Percentiles rank a stretch among this genome's conserved stretches.
Evolutionary conservation across 2,329 filamentous ascomycete genomes (phyloP).

Genomic region (Arthrinium phaeospermum): DNA sequence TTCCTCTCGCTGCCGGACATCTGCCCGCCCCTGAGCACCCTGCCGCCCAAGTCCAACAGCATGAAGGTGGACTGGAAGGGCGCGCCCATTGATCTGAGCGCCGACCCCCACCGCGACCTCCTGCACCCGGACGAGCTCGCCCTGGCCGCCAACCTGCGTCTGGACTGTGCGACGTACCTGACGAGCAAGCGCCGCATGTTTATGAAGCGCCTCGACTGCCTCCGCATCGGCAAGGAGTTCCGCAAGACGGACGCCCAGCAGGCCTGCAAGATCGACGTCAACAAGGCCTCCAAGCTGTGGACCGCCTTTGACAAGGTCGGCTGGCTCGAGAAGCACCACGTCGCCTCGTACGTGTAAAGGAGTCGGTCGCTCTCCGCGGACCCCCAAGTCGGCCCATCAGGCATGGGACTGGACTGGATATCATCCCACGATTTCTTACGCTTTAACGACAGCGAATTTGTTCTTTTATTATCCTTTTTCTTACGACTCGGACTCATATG

Average conservation of each 20-base stretch:
- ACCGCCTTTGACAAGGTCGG: conserved; percentile 85
- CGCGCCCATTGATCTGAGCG: conserved; percentile 74
- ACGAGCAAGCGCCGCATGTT: conserved; percentile 95
- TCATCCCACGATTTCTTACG: background rate
- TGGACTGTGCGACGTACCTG: conserved; percentile 87
- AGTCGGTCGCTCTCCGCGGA: background rate
- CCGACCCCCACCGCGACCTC: conserved; percentile 71
- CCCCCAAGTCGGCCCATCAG: too few relatives aligned
- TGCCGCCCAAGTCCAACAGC: conserved; percentile 70
- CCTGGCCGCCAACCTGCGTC: conserved; percentile 78
- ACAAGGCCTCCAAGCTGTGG: conserved; percentile 95
- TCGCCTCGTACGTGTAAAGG: conserved; percentile 42
- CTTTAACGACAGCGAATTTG: background rate
- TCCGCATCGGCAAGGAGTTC: conserved; percentile 78
- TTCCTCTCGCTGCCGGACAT: conserved; percentile 74
- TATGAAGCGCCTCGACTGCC: conserved; percentile 71
- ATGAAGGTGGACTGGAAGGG: conserved; percentile 91
- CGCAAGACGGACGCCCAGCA: conserved; percentile 95
- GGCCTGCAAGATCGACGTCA: conserved; percentile 97
- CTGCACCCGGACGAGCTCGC: conserved; percentile 80
- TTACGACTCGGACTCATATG: background rate
- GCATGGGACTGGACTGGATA: conserved; percentile 26
- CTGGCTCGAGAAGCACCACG: conserved; percentile 70
- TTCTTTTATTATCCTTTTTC: background rate
- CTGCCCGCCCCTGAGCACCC: conserved; percentile 70